A percentile compares a stretch with the other conserved stretches of the same genome.
Conservation (phyloP, 345 rosid genomes). For the Turnera subulata region DNA sequence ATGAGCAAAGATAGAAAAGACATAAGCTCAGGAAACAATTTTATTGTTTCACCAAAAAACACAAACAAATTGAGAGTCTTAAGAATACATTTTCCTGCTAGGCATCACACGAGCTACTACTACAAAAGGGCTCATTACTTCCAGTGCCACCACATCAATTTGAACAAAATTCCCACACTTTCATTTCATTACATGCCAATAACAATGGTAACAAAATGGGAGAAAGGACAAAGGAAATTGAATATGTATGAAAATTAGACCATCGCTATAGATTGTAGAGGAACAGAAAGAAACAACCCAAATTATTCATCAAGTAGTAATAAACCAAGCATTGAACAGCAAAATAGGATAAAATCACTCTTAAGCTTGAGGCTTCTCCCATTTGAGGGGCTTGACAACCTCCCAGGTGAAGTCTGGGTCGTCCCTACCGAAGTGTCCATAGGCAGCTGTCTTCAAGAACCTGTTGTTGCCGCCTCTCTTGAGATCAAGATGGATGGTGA, state of each 20-base stretch:
- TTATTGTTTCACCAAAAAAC: no score
- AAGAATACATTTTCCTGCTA: conserved; percentile 10
- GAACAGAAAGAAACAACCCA: conserved; percentile 14
- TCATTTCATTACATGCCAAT: conserved; percentile 8
- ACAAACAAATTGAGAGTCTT: no score
- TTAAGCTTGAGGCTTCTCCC: conserved; percentile 33
- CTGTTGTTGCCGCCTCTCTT: conserved; percentile 51
- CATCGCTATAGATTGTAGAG: conserved; percentile 8
- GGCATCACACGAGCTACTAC: not conserved
- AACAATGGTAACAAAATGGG: not conserved
- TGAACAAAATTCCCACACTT: conserved; percentile 21
- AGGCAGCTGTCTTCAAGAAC: conserved; percentile 51
- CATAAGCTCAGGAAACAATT: no score
- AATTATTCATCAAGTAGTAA: conserved; percentile 24
- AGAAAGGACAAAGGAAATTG: conserved; percentile 10
- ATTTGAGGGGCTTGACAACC: conserved; percentile 44
- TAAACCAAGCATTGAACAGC: conserved; percentile 3
- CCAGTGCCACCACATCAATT: conserved; percentile 22
- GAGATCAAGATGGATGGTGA: conserved; percentile 46
- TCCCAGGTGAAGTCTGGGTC: conserved; percentile 58
- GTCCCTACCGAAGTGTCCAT: conserved; percentile 53
- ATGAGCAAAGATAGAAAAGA: no score
- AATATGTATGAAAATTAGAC: conserved; percentile 26
- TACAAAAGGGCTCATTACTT: conserved; percentile 1
- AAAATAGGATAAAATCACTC: conserved; percentile 7